Conservation (phyloP, 139 green algal species). For the Chlamydomonas sp. region DNA sequence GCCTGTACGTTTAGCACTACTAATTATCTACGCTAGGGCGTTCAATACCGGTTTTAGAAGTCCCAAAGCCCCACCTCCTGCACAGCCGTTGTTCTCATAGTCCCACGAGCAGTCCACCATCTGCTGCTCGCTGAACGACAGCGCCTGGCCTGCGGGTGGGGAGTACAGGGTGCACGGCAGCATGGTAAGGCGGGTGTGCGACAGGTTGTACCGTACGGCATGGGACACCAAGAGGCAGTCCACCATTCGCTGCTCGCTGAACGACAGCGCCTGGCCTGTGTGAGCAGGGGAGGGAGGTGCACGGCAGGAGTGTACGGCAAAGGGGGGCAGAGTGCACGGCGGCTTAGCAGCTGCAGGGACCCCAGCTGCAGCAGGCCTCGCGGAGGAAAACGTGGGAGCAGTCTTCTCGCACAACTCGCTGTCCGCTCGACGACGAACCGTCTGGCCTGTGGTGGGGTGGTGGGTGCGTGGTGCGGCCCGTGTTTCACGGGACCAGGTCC, state of each 20-base stretch:
- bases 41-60: too few relatives aligned
- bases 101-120: conserved; percentile 76
- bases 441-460: too few relatives aligned
- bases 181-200: background rate
- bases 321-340: too few relatives aligned
- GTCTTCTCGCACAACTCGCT: too few relatives aligned
- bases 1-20: too few relatives aligned
- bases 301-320: background rate
- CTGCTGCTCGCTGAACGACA: conserved; percentile 73
- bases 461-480: too few relatives aligned
- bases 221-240: background rate
- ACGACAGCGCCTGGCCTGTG: conserved; percentile 41
- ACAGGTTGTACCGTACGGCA: background rate
- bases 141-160: conserved; percentile 17
- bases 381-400: too few relatives aligned
- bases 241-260: conserved; percentile 17
- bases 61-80: conserved; percentile 7
- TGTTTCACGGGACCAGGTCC: too few relatives aligned
- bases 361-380: too few relatives aligned
- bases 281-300: background rate
- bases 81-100: conserved; percentile 56
- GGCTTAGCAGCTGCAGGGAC: too few relatives aligned
- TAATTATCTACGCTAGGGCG: too few relatives aligned
- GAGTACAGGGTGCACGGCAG: background rate
- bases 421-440: too few relatives aligned